Evolutionary conservation across 768 basidiomycete species (phyloP).

Genomic region (Harrya chromipes): DNA sequence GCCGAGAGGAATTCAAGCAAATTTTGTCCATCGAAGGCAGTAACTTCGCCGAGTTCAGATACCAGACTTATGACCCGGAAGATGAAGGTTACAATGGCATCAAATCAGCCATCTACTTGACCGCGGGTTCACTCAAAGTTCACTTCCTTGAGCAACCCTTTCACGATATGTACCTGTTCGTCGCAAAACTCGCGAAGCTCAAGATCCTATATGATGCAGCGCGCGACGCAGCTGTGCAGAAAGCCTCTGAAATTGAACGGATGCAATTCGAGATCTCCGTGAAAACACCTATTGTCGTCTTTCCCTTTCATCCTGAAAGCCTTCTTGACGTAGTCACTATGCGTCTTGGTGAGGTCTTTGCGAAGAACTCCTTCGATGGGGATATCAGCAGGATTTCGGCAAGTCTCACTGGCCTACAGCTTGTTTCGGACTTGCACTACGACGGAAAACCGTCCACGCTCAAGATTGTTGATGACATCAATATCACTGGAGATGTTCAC

Average conservation of each 20-base stretch:
- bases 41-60: constrained; percentile 90
- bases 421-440: constrained; percentile 65
- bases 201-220: constrained; percentile 95
- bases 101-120: constrained; percentile 77
- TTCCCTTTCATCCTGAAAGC: constrained; percentile 65
- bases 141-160: constrained; percentile 90
- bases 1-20: constrained; percentile 71
- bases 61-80: constrained; percentile 83
- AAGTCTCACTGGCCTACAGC: constrained; percentile 77
- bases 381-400: constrained; percentile 63
- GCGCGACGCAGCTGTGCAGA: constrained; percentile 87
- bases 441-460: constrained; percentile 50
- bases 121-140: constrained; percentile 86
- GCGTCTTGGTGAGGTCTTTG: constrained; percentile 85
- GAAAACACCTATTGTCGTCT: constrained; percentile 87
- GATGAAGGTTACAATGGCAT: constrained; percentile 71
- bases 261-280: constrained; percentile 92
- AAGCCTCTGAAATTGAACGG: constrained; percentile 87
- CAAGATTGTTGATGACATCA: constrained; percentile 91
- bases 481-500: constrained; percentile 63
- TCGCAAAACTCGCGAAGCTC: constrained; percentile 81
- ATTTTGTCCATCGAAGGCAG: constrained; percentile 92
- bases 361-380: constrained; percentile 67
- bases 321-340: constrained; percentile 72
- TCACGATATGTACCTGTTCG: constrained; percentile 81